A percentile compares a stretch with the other conserved stretches of the same genome.
Conservation (phyloP, 441 rosid genomes). For the Pelargonium citronellum region DNA sequence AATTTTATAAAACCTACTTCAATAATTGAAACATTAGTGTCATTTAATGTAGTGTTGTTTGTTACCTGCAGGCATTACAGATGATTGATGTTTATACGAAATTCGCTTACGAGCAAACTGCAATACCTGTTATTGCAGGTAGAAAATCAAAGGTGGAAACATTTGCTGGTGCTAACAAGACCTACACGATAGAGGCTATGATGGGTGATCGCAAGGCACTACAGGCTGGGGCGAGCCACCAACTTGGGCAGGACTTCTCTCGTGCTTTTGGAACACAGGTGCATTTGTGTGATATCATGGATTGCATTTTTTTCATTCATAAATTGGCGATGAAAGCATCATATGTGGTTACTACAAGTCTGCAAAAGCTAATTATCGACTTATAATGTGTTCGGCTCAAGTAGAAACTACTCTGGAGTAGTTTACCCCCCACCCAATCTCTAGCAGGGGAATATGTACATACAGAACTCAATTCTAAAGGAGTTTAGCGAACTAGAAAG, state of each 20-base stretch:
- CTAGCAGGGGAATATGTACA: neutral
- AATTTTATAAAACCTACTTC: conserved; percentile 13
- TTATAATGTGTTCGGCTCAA: neutral
- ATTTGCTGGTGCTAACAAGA: conserved; percentile 80
- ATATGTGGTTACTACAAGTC: neutral
- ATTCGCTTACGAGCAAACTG: conserved; percentile 90
- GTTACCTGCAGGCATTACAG: conserved; percentile 63
- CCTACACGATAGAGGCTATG: conserved; percentile 94
- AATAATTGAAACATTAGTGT: conserved; percentile 4
- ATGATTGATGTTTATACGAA: conserved; percentile 79
- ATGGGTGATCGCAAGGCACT: conserved; percentile 92
- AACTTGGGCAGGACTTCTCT: conserved; percentile 82
- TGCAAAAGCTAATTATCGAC: neutral
- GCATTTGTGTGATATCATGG: conserved; percentile 6
- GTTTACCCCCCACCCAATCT: neutral
- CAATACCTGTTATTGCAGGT: conserved; percentile 85
- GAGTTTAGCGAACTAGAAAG: neutral
- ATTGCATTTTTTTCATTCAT: neutral
- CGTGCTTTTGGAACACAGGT: conserved; percentile 82
- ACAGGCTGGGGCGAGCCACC: conserved; percentile 91
- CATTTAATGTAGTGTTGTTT: conserved; percentile 28
- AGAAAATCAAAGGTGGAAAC: conserved; percentile 77
- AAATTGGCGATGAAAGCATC: neutral
- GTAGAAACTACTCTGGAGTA: neutral
- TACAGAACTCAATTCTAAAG: neutral